Conservation (phyloP, 345 rosid genomes). For the Bretschneidera sinensis region DNA sequence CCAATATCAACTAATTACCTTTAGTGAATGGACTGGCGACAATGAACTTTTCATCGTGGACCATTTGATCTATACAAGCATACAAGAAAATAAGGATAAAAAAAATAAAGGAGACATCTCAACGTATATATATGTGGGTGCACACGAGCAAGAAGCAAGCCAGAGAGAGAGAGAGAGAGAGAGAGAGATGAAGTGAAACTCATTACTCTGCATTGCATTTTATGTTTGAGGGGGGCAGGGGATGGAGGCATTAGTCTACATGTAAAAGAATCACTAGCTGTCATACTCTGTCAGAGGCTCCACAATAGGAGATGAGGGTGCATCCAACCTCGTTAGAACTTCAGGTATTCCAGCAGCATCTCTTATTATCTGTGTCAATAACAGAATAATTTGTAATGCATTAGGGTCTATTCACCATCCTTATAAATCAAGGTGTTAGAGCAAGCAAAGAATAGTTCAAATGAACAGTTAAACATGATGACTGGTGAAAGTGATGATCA, state of each 20-base stretch:
- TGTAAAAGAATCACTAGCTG: conserved; percentile 33
- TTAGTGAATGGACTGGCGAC: too few relatives aligned
- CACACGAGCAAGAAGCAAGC: too few relatives aligned
- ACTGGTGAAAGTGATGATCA: too few relatives aligned
- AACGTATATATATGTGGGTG: too few relatives aligned
- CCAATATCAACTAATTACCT: too few relatives aligned
- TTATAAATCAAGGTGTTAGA: not conserved
- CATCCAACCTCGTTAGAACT: conserved; percentile 78
- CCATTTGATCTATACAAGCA: too few relatives aligned
- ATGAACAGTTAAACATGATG: too few relatives aligned
- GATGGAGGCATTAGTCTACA: not conserved
- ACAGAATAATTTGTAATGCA: not conserved
- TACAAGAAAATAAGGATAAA: too few relatives aligned
- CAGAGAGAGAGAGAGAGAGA: not conserved
- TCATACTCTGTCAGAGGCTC: conserved; percentile 52
- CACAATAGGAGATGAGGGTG: conserved; percentile 31
- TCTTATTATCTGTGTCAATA: conserved; percentile 59
- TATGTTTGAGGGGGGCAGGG: not conserved
- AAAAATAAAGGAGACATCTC: not conserved
- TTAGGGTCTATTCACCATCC: not conserved
- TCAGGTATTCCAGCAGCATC: conserved; percentile 72
- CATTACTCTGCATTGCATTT: conserved; percentile 5
- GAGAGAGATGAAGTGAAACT: conserved; percentile 1
- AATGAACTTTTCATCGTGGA: too few relatives aligned
- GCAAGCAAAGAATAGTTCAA: not conserved